These are phyloP conservation scores for Ogataea hybrid DNA, from an alignment of 1,139 yeast species.

Conservation along the genomic window DNA sequence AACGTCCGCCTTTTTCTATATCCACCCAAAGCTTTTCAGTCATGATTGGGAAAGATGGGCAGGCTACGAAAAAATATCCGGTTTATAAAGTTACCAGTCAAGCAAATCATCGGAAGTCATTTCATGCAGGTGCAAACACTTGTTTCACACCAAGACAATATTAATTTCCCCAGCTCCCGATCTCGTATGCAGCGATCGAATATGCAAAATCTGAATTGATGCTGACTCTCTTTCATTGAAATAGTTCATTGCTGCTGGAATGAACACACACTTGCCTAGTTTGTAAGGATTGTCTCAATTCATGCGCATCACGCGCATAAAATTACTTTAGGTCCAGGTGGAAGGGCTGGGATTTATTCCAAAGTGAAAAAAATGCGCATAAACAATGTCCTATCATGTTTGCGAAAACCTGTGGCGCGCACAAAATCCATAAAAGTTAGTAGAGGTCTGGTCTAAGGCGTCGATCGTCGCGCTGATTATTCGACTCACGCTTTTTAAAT, in stretches of 20 bases:
- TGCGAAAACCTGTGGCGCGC: no score
- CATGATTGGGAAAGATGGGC: background rate
- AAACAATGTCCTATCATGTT: no score
- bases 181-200: background rate
- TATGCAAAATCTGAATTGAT: background rate
- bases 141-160: background rate
- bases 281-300: background rate
- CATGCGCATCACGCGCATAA: no score
- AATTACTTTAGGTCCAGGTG: background rate
- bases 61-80: background rate
- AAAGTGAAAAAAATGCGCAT: no score
- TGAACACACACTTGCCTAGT: no score
- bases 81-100: background rate
- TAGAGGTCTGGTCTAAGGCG: no score
- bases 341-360: no score
- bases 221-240: background rate
- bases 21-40: conserved; percentile 1
- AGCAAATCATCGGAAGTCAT: background rate
- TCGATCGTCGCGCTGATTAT: conserved; percentile 1
- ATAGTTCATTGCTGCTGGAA: no score
- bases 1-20: conserved; percentile 3
- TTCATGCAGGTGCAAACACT: background rate
- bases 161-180: background rate
- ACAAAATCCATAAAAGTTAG: no score
- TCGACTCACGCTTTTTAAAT: background rate